Evolutionary conservation across 495 filamentous ascomycete genomes (phyloP), one percentile per base, ranked within the genome.

Genomic region (Penicillium odoratum): DNA sequence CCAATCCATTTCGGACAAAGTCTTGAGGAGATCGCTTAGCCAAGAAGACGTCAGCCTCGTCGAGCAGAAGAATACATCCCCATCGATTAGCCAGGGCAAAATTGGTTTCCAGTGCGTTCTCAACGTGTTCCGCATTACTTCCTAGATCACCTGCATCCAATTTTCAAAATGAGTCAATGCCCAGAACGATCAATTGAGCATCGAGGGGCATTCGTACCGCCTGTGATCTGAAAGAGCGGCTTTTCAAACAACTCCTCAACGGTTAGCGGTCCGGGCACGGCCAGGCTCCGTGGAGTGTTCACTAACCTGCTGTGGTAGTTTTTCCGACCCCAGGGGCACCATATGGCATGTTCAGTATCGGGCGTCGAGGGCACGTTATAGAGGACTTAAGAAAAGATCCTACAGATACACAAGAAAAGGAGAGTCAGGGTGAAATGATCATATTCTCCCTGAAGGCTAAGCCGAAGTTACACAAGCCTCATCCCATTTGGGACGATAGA

Each of bases 1-100:
- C 78, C 0, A 83, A 55, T n/a, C 68, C 72, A 55, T 85, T 84
- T 7, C 78, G 66, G 15, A 72, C 43, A 0, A 82, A 30, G 47
- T 82, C 74, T 6, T 38, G 51, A 33, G 60, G 58, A 0, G 43
- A 59, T 29, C 82, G 68, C 54, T 73, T 59, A 2, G 72, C 69
- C 3, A 84, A 65, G 55, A 83, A 85, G 0, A 84, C 70, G 48
- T 83, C 81, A 1, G 78, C 78, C 63, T 85, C 55, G 26, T 57
- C 47, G 7, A 57, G 62, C 0, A 85, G 69, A 25, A 84, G 58
- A 0, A 84, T 70, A 28, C 72, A 78, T 7, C 69, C 71, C 79
- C 80, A 83, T 3, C 21, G 13, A 10, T 74, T 59, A 7, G 79
- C 80, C 4, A 77, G 58, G 1, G 56, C 40, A 43, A 78, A 81